Conservation (phyloP, 2,329 filamentous ascomycete species). For the Microdochium paspali region DNA sequence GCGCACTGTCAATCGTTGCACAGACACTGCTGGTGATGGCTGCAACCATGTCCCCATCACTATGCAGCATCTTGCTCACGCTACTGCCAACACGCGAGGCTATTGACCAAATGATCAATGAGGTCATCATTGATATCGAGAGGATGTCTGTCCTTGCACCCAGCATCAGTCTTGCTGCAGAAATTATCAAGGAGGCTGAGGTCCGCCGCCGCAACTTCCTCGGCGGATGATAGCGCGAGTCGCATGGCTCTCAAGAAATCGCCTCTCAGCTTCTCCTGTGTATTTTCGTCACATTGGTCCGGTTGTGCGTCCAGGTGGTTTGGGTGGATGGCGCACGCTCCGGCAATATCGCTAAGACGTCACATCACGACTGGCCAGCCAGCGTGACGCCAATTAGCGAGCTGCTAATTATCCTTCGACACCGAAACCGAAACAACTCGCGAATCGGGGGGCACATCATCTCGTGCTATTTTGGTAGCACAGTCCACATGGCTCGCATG, state of each 20-base stretch:
- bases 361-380: no score
- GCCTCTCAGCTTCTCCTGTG: no score
- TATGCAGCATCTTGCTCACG: constrained; percentile 42
- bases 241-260: background rate
- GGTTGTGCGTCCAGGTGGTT: no score
- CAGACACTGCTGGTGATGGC: constrained; percentile 79
- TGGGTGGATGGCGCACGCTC: no score
- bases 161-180: constrained; percentile 64
- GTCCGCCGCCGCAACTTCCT: constrained; percentile 57
- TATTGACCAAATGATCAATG: constrained; percentile 68
- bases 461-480: no score
- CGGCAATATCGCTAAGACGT: no score
- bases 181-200: constrained; percentile 74
- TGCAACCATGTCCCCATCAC: constrained; percentile 67
- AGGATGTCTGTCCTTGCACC: constrained; percentile 67
- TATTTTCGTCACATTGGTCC: no score
- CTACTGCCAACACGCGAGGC: background rate
- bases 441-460: no score
- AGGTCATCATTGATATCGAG: constrained; percentile 68
- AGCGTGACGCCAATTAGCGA: no score
- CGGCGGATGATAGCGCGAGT: constrained; percentile 29
- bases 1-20: constrained; percentile 72
- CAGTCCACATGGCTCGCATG: no score
- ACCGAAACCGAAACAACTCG: no score
- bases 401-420: no score